Base-by-base conservation (phyloP, 164 flowering plant species). In the Tetracentron sinense region DNA sequence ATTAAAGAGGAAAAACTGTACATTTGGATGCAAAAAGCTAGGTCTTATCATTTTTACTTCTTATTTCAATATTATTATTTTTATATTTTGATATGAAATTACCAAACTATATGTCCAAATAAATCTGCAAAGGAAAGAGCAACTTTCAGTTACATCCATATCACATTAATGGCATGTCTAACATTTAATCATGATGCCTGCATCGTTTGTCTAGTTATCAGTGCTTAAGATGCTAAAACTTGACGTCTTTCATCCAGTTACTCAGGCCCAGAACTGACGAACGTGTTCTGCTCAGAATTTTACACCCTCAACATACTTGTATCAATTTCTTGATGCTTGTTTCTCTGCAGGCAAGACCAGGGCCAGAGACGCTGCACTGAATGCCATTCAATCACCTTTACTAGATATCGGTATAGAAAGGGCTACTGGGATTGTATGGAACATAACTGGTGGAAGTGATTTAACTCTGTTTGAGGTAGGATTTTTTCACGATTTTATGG, bases 341-440 rank as follows among this genome's bases (percentile, higher is more conserved):
- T 12, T 60, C 64, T 60, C 28, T 74, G 35, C 66, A 91, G 97
- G 97, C 73, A 91, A 91, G 75, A 85, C 93, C 21, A 79, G 97
- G 70, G 97, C 96, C 65, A 83, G 97, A 78, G 97, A 91, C 79
- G 97, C 97, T 78, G 97, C 97, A 58, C 70, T 91, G 47, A 91
- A 91, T 79, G 97, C 97, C 58, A 84, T 91, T 63, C 97, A 91
- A 46, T 91, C 97, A 61, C 97, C 97, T 54, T 69, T 91, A 58
- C 72, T 91, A 15, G 97, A 91, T 75, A 85, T 91, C 74, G 97
- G 97, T 29, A 91, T 91, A 54, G 97, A 91, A 73, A 83, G 97
- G 66, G 97, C 97, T 49, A 91, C 97, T 56, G 97, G 97, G 47
- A 91, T 91, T 67, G 96, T 91, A 14, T 91, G 97, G 97, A 91